Base-by-base conservation (phyloP, 768 basidiomycete species). In the Tylopilus vinaceipallidus region DNA sequence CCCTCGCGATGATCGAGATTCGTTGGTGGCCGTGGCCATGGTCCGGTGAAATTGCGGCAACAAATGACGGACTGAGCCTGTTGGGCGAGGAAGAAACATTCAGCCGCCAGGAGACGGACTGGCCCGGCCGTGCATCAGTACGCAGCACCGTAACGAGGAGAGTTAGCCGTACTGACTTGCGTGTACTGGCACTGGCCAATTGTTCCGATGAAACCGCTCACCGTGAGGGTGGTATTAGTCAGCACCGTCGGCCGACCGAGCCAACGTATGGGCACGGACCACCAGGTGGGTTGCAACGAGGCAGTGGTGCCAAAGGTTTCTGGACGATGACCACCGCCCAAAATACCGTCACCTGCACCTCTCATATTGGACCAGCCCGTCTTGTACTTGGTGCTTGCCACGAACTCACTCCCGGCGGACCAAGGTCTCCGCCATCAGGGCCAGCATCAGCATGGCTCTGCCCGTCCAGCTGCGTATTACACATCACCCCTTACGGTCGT, bases 1-100 rank as follows among this genome's bases (percentile, higher is more conserved):
- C 16, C 83, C 81, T 40, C 58, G 42, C 63, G 66, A n/a, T n/a
- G n/a, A 62, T 50, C 57, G 58, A 52, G 56, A 47, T 59, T 53
- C 50, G 6, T 33, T 45, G 42, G 66, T 57, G 42, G 47, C 45
- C 55, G 63, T 67, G 52, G 63, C 38, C 70, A 71, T 71, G 48
- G 57, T 49, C 36, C 50, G 57, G 23, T 52, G 51, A 54, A 55
- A 42, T 61, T 51, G 62, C 27, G 39, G 38, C 12, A 58, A 33
- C 14, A 64, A 48, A 54, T 52, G 55, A 53, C 48, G 55, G 50
- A 55, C 42, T 50, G 45, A 48, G 37, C 63, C 61, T 52, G 53
- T 52, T 50, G 39, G 41, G 52, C 43, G 56, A 53, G 52, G 53
- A 38, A 40, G 49, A 54, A 68, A 45, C 68, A 68, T 70, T 30